Conservation (phyloP, 805 yeast genomes). For the Ogataea henricii region DNA sequence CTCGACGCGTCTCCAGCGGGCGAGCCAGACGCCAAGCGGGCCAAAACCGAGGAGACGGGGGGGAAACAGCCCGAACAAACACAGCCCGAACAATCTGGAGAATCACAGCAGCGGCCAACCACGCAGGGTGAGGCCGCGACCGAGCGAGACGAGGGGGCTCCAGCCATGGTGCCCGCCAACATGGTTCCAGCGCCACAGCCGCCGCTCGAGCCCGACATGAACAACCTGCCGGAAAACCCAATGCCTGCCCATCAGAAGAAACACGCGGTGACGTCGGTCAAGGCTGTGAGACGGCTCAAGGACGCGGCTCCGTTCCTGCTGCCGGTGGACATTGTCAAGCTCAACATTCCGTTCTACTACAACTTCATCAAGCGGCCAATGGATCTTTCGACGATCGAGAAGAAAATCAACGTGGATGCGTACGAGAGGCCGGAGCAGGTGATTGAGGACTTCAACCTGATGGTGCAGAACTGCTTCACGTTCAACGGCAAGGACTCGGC, state of each 20-base stretch:
- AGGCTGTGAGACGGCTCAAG: constrained; percentile 84
- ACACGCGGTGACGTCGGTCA: constrained; percentile 74
- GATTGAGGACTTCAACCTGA: constrained; percentile 75
- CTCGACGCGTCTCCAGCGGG: constrained; percentile 13
- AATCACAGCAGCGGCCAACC: constrained; percentile 2
- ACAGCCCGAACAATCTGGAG: neutral
- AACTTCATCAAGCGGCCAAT: constrained; percentile 84
- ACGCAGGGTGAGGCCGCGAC: constrained; percentile 2
- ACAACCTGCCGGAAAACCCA: constrained; percentile 65
- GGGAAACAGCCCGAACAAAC: constrained; percentile 1
- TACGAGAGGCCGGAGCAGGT: constrained; percentile 72
- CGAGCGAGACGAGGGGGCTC: constrained; percentile 23
- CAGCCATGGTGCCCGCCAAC: constrained; percentile 29
- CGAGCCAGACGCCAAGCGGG: constrained; percentile 14
- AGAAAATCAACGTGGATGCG: constrained; percentile 66
- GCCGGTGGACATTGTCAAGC: constrained; percentile 88
- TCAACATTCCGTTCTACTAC: constrained; percentile 88
- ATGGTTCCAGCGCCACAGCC: constrained; percentile 74
- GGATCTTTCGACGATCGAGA: constrained; percentile 91
- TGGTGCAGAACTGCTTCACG: constrained; percentile 77
- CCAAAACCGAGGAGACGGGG: constrained; percentile 13
- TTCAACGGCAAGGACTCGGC: constrained; percentile 85
- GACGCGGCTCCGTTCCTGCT: constrained; percentile 88
- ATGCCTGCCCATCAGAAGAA: constrained; percentile 82
- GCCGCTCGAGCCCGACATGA: constrained; percentile 70